These are phyloP conservation scores for Claviceps paspali DNA, from an alignment of 2,329 filamentous ascomycete genomes.

Conservation along the genomic window DNA sequence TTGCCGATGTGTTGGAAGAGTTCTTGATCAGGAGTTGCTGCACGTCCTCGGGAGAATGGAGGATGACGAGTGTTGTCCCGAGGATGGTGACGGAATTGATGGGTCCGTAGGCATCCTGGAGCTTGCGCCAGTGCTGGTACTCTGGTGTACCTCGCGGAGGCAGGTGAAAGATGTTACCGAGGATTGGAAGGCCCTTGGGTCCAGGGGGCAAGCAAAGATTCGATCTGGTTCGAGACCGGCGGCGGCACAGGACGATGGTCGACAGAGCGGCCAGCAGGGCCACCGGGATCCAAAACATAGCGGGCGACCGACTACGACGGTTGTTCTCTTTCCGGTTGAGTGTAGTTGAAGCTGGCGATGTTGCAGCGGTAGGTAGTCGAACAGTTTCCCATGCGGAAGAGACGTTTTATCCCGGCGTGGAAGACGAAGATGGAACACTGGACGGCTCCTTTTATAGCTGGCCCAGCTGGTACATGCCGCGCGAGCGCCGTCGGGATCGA, in stretches of 20 bases:
- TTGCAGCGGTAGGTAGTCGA: not conserved
- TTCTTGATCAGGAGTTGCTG: constrained; percentile 23
- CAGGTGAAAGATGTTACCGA: constrained; percentile 5
- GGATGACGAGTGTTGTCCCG: constrained; percentile 24
- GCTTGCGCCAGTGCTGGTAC: constrained; percentile 4
- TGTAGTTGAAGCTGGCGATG: not conserved
- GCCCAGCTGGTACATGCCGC: no score
- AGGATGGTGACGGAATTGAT: constrained; percentile 21
- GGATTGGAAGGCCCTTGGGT: constrained; percentile 4
- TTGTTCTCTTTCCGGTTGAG: not conserved
- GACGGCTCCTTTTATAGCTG: not conserved
- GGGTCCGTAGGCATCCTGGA: constrained; percentile 25
- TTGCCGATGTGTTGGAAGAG: constrained; percentile 19
- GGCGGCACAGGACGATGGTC: not conserved
- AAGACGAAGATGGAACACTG: not conserved
- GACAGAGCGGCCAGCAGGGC: not conserved
- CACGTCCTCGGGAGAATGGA: constrained; percentile 22
- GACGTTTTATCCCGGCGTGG: not conserved
- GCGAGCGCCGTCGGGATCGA: no score
- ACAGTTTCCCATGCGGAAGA: not conserved
- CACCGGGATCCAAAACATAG: not conserved
- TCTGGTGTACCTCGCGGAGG: constrained; percentile 1
- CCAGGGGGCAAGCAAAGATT: constrained; percentile 3
- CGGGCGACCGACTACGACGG: not conserved
- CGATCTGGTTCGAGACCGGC: not conserved